These are phyloP conservation scores for Acanthamoeba sp. DNA, from an alignment of 208 protist species.

Conservation along the genomic window DNA sequence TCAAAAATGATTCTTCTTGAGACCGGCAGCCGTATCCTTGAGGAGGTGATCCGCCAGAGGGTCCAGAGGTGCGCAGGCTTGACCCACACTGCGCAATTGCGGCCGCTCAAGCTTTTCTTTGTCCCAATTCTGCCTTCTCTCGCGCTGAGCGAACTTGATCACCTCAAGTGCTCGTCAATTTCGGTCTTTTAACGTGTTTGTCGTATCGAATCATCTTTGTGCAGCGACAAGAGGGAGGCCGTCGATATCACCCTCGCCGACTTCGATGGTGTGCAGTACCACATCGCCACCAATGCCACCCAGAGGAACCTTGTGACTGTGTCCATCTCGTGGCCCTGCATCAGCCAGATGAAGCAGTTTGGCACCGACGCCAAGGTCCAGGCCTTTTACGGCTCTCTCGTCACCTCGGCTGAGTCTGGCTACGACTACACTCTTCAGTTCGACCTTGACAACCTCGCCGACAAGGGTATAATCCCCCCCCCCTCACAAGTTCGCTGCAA, in stretches of 20 bases:
- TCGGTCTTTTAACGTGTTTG: not conserved
- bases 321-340: conserved; percentile 77
- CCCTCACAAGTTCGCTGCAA: not conserved
- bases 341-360: conserved; percentile 73
- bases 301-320: conserved; percentile 73
- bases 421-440: conserved; percentile 79
- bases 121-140: not conserved
- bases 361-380: conserved; percentile 67
- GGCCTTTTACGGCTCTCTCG: conserved; percentile 79
- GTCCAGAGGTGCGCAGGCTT: not conserved
- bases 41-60: conserved; percentile 48
- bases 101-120: not conserved
- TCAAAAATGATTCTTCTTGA: conserved; percentile 65
- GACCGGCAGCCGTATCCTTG: conserved; percentile 46
- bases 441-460: conserved; percentile 25
- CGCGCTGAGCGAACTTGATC: too few relatives aligned
- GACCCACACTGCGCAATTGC: not conserved
- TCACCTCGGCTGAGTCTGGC: conserved; percentile 74
- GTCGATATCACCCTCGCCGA: conserved; percentile 83
- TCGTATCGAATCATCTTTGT: not conserved
- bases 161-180: too few relatives aligned
- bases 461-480: not conserved
- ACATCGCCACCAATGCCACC: conserved; percentile 70
- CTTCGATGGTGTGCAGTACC: conserved; percentile 88
- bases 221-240: conserved; percentile 65